phyloP scores from a whole-genome alignment of 257 asterid genomes.

The Salvia splendens region DNA sequence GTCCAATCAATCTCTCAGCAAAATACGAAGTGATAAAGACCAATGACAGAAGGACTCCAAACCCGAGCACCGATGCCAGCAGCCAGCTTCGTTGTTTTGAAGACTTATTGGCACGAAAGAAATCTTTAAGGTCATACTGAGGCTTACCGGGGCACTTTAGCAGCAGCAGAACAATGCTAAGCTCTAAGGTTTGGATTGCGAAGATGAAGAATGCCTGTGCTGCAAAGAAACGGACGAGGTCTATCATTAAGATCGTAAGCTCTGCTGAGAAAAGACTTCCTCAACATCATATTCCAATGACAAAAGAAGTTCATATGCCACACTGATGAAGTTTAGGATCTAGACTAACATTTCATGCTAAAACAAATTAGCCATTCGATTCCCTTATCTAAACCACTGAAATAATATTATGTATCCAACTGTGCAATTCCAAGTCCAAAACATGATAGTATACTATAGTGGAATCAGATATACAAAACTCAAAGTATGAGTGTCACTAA shows the following conservation, averaged over 20 bases:
- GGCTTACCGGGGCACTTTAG: conserved; percentile 57
- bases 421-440: conserved; percentile 11
- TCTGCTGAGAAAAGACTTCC: not conserved
- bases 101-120: conserved; percentile 44
- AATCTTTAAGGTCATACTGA: conserved; percentile 50
- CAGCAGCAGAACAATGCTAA: conserved; percentile 55
- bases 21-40: conserved; percentile 58
- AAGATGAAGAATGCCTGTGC: conserved; percentile 60
- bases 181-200: conserved; percentile 62
- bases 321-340: not conserved
- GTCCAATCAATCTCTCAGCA: conserved; percentile 49
- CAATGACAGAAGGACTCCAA: conserved; percentile 53
- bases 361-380: not conserved
- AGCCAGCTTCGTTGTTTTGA: conserved; percentile 60
- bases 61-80: conserved; percentile 59
- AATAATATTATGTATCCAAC: not conserved
- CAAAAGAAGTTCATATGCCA: not conserved
- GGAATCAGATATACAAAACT: no score
- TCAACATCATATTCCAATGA: conserved; percentile 3
- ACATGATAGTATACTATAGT: no score
- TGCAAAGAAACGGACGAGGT: conserved; percentile 25
- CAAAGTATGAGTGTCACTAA: not conserved
- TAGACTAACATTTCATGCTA: not conserved
- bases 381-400: not conserved
- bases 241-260: conserved; percentile 11